Base-by-base conservation (phyloP, 192 early-diverging fungal genomes). In the Chytriomyces hyalinus region DNA sequence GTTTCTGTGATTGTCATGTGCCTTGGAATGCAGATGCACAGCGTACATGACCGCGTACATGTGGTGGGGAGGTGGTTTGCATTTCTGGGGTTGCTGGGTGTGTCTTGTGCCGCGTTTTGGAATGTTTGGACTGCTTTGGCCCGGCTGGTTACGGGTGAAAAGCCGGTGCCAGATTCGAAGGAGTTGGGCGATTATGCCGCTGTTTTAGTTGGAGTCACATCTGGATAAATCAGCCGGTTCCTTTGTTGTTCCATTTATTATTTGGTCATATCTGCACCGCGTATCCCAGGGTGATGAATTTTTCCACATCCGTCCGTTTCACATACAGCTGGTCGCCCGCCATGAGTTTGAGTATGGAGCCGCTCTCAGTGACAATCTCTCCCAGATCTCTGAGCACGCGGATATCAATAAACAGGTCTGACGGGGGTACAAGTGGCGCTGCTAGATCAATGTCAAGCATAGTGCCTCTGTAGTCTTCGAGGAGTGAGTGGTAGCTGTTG, bases 331-430 rank as follows among this genome's bases (percentile, higher is more conserved):
- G 96, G 13, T 90, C 92, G 61, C 92, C 92, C 43, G 89, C 89
- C 49, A 88, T 89, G 45, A 99, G 82, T 67, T 89, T 88, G 24
- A 79, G 45, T 50, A 96, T 87, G 0, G 90, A 82, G 0, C 97
- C 96, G 73, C 85, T 92, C 67, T 98, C 96, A 0, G 95, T 94
- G 64, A 92, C 88, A 36, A 97, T 90, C 81, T 97, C 94, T 51
- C 97, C 97, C 77, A 91, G 92, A 66, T 98, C 95, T 66, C 87
- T 88, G 59, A 94, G 48, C 2, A 98, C 97, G 2, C 96, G 81
- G 36, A 99, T 93, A 70, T 94, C 93, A n/a, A 96, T 92, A 83
- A 93, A 96, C 73, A 97, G 76, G 77, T 99, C 96, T 75, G 89
- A 88, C 6, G 97, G 97, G 46, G 97, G 97, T 0, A 91, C 78